Percentiles rank a stretch among this genome's conserved stretches.
Evolutionary conservation across 257 asterid species (phyloP).

Genomic region (Linaria vulgaris): DNA sequence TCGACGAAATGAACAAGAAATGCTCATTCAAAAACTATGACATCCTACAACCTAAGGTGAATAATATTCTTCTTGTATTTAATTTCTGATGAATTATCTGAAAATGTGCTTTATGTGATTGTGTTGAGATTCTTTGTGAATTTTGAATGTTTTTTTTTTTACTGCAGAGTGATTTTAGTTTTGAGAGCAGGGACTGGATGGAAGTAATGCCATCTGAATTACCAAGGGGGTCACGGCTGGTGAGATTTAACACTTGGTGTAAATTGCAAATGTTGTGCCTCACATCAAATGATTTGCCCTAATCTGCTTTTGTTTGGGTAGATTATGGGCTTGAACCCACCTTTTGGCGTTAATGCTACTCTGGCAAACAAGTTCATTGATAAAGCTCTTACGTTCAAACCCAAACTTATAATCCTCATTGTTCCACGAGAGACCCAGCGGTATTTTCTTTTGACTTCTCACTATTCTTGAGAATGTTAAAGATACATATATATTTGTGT

Average conservation of each 20-base stretch:
- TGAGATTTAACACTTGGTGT: conserved; percentile 34
- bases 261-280: conserved; percentile 19
- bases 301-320: conserved; percentile 32
- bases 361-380: conserved; percentile 74
- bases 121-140: not conserved
- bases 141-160: conserved; percentile 16
- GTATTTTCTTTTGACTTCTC: conserved; percentile 31
- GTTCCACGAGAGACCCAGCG: conserved; percentile 70
- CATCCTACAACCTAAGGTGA: conserved; percentile 64
- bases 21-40: conserved; percentile 82
- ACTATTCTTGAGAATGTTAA: not conserved
- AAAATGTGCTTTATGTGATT: conserved; percentile 1
- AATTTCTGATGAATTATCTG: not conserved
- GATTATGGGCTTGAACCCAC: conserved; percentile 98
- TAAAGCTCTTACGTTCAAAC: conserved; percentile 87
- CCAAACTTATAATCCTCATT: conserved; percentile 84
- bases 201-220: conserved; percentile 50
- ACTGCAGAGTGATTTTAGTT: conserved; percentile 71
- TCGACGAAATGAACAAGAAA: conserved; percentile 59
- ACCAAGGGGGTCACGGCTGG: conserved; percentile 74
- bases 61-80: not conserved
- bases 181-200: conserved; percentile 91
- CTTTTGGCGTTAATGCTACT: conserved; percentile 72
- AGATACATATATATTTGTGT: too few species aligned
- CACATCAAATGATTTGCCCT: conserved; percentile 14